phyloP scores from a whole-genome alignment of 2,329 filamentous ascomycete genomes.

The Graphium sp. region DNA sequence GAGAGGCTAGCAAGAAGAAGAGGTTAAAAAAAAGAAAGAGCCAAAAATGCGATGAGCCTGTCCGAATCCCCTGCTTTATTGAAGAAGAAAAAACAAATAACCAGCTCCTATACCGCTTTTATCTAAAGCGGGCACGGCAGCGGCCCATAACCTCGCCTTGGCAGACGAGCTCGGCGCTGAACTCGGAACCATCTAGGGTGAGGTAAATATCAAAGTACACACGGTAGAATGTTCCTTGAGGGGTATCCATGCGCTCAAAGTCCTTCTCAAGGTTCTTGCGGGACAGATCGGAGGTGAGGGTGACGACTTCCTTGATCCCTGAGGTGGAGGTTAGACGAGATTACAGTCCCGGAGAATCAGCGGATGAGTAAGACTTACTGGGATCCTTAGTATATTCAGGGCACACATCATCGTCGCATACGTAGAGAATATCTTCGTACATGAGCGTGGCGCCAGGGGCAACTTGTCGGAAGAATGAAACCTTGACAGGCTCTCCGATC shows the following conservation, averaged over 20 bases:
- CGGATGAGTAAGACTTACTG: slow-evolving; percentile 47
- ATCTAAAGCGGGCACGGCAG: slow-evolving; percentile 78
- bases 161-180: slow-evolving; percentile 96
- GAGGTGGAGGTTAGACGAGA: slow-evolving; percentile 3
- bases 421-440: slow-evolving; percentile 98
- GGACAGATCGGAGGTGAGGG: slow-evolving; percentile 88
- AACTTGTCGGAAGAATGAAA: slow-evolving; percentile 95
- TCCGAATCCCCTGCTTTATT: no score
- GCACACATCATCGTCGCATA: slow-evolving; percentile 94
- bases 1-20: no score
- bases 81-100: background rate
- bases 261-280: slow-evolving; percentile 98
- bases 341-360: background rate
- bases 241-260: slow-evolving; percentile 98
- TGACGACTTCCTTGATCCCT: slow-evolving; percentile 99
- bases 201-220: slow-evolving; percentile 71
- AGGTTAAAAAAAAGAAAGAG: no score
- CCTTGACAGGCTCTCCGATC: slow-evolving; percentile 97
- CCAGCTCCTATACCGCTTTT: slow-evolving; percentile 12
- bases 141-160: slow-evolving; percentile 98
- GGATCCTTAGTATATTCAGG: slow-evolving; percentile 99
- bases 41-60: no score
- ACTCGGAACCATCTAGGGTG: slow-evolving; percentile 91
- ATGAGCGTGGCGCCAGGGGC: slow-evolving; percentile 93
- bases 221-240: slow-evolving; percentile 89